These are phyloP conservation scores for Blepharisma stoltei DNA, from an alignment of 73 alveolate species.

Conservation along the genomic window DNA sequence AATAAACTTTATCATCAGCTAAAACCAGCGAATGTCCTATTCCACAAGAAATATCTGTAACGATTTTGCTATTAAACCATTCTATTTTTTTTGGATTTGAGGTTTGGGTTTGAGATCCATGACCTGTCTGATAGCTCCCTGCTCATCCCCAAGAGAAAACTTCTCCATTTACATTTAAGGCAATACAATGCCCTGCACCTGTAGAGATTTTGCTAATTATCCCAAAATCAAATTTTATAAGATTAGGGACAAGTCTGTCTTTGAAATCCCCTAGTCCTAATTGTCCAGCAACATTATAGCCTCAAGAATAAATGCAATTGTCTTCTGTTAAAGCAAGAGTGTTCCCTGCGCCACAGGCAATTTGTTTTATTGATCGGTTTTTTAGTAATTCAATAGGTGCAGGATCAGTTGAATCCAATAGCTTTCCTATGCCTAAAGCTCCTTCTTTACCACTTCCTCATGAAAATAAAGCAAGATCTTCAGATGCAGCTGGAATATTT, in stretches of 20 bases:
- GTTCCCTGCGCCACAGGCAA: slow-evolving; percentile 82
- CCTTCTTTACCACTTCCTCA: slow-evolving; percentile 30
- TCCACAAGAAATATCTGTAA: slow-evolving; percentile 16
- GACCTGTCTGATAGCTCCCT: slow-evolving; percentile 84
- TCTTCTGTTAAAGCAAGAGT: slow-evolving; percentile 76
- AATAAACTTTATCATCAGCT: background rate
- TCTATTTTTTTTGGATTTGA: background rate
- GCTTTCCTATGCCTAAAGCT: background rate
- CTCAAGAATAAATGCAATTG: slow-evolving; percentile 81
- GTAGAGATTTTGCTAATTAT: slow-evolving; percentile 55
- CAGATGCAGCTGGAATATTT: background rate
- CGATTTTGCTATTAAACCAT: background rate
- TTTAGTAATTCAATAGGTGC: background rate
- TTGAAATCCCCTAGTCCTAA: slow-evolving; percentile 83
- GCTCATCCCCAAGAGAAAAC: slow-evolving; percentile 83
- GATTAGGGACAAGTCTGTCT: slow-evolving; percentile 59
- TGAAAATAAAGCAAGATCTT: background rate
- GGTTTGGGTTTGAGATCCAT: slow-evolving; percentile 38
- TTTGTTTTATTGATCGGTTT: slow-evolving; percentile 34
- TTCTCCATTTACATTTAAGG: slow-evolving; percentile 62
- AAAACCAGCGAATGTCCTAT: background rate
- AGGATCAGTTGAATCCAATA: background rate
- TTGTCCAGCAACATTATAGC: slow-evolving; percentile 85
- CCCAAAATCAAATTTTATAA: slow-evolving; percentile 36
- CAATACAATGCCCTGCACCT: slow-evolving; percentile 70